Conservation (phyloP, 768 basidiomycete species). For the Sarcodon sp. region DNA sequence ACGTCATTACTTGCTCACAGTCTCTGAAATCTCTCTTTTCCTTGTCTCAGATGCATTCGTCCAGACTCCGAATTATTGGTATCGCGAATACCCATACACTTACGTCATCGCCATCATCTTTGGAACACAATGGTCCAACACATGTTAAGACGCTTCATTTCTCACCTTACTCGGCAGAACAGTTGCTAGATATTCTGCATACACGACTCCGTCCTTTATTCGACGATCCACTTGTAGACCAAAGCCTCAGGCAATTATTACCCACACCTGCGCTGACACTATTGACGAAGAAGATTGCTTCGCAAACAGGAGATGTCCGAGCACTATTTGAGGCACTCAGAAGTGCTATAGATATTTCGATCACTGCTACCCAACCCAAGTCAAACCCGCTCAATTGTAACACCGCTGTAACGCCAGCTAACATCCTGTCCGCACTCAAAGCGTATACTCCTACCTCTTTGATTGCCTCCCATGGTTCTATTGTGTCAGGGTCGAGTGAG, state of each 20-base stretch:
- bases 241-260: constrained; percentile 37
- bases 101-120: constrained; percentile 33
- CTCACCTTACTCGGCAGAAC: constrained; percentile 60
- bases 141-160: constrained; percentile 63
- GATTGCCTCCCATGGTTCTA: constrained; percentile 17
- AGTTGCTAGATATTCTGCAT: constrained; percentile 58
- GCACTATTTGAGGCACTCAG: constrained; percentile 71
- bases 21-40: constrained; percentile 53
- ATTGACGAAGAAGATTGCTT: constrained; percentile 69
- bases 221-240: constrained; percentile 10
- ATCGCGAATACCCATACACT: constrained; percentile 88
- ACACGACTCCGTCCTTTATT: constrained; percentile 46
- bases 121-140: constrained; percentile 16
- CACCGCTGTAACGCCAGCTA: constrained; percentile 40
- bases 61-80: constrained; percentile 57
- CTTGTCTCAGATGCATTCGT: constrained; percentile 40
- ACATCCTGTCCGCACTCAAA: constrained; percentile 67
- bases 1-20: constrained; percentile 51
- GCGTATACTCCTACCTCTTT: constrained; percentile 38
- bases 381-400: no score
- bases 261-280: constrained; percentile 52
- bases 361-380: constrained; percentile 17
- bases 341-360: constrained; percentile 39
- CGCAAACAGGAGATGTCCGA: constrained; percentile 75
- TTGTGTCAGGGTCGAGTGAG: constrained; percentile 31